phyloP scores from a whole-genome alignment of 1,284 basidiomycete genomes.

The Ustanciosporium gigantosporum region DNA sequence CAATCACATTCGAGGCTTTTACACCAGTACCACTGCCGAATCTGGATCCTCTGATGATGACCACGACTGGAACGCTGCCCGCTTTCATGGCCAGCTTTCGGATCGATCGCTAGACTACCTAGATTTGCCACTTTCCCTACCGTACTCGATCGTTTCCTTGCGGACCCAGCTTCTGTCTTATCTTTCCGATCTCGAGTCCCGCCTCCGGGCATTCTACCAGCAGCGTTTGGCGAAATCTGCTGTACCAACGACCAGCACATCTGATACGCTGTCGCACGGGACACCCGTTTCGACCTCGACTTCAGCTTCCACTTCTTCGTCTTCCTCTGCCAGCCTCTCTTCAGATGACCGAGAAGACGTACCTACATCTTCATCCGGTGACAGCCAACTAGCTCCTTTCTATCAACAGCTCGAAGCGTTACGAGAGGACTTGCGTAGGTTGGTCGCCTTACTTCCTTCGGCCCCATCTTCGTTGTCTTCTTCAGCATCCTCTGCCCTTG shows the following conservation, averaged over 20 bases:
- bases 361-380: constrained; percentile 1
- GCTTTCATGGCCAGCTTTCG: constrained; percentile 2
- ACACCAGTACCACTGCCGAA: constrained; percentile 25
- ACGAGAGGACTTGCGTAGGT: constrained; percentile 35
- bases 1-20: neutral
- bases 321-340: neutral
- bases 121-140: constrained; percentile 42
- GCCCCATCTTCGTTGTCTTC: constrained; percentile 10
- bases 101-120: constrained; percentile 42
- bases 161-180: constrained; percentile 39
- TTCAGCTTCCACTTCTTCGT: neutral
- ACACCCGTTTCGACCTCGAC: constrained; percentile 8
- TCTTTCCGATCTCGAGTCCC: constrained; percentile 40
- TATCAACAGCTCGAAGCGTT: constrained; percentile 47
- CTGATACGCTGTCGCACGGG: neutral
- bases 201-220: constrained; percentile 26
- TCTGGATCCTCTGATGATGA: constrained; percentile 37
- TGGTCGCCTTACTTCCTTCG: constrained; percentile 30
- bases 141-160: constrained; percentile 44
- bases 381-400: constrained; percentile 27
- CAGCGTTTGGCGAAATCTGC: constrained; percentile 3
- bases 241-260: too few relatives aligned
- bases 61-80: constrained; percentile 4
- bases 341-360: neutral
- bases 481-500: constrained; percentile 33